Evolutionary conservation across 345 rosid species (phyloP).

Genomic region (thale cress (Arabidopsis thaliana)): TAIR10.1 NC_003075.7:12036501-12037000

Average conservation of each 20-base stretch:
- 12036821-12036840: conserved; percentile 68
- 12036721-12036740: conserved; percentile 23
- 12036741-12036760: conserved; percentile 27
- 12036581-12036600: conserved; percentile 81
- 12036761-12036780: conserved; percentile 4
- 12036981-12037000: conserved; percentile 69
- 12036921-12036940: conserved; percentile 44
- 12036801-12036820: conserved; percentile 54
- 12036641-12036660: conserved; percentile 57
- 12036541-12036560: conserved; percentile 75
- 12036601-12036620: conserved; percentile 58
- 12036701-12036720: conserved; percentile 29
- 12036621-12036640: conserved; percentile 65
- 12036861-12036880: conserved; percentile 71
- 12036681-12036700: conserved; percentile 17
- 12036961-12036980: conserved; percentile 60
- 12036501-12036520: conserved; percentile 9
- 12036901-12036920: conserved; percentile 59
- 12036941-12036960: conserved; percentile 57
- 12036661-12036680: conserved; percentile 29
- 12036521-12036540: conserved; percentile 25
- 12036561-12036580: conserved; percentile 80
- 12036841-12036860: conserved; percentile 68
- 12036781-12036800: conserved; percentile 56
- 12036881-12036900: conserved; percentile 63